Evolutionary conservation across 257 asterid species (phyloP), one percentile per base, ranked within the genome.

Genomic region (Petunia axillaris): DNA sequence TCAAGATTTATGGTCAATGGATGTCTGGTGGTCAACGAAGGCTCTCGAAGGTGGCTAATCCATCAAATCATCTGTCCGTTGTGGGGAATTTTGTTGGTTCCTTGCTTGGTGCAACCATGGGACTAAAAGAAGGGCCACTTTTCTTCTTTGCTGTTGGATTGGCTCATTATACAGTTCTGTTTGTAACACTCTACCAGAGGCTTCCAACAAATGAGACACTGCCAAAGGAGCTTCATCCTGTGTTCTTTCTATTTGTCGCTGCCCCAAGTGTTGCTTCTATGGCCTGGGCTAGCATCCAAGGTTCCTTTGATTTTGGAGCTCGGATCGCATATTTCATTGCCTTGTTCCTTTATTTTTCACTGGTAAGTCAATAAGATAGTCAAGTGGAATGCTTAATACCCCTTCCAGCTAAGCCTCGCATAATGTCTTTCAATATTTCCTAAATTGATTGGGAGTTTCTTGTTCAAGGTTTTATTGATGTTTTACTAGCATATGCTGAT

Each of bases 1-100:
- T 95, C 39, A 95, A 95, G 83, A 88, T 95, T 40, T 95, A 95
- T 75, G 99, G 99, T 3, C 97, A 92, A 82, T 95, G 99, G 99
- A 93, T 93, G 97, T 93, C 97, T 0, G 99, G 98, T 1, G 97
- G 99, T 5, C 90, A 91, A 64, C 73, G 97, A 75, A 82, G 97
- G 90, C 92, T 95, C 8, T 95, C 99, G 0, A 93, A 90, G 71
- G 98, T 95, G 79, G 99, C 99, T 2, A 95, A 95, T 81, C 98
- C 99, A 0, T 88, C 97, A 2, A 95, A 93, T 41, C 98, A 95
- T 83, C 87, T 93, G 0, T 81, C 99, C 0, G 76, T 95, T 3
- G 97, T 92, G 1, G 98, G 99, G 41, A 95, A 95, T 36, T 95
- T 95, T 44, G 97, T 91, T 0, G 98, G 99, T 1, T 94, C 99